Evolutionary conservation across 2,329 filamentous ascomycete genomes (phyloP).

Genomic region (Beauveria bassiana): DNA sequence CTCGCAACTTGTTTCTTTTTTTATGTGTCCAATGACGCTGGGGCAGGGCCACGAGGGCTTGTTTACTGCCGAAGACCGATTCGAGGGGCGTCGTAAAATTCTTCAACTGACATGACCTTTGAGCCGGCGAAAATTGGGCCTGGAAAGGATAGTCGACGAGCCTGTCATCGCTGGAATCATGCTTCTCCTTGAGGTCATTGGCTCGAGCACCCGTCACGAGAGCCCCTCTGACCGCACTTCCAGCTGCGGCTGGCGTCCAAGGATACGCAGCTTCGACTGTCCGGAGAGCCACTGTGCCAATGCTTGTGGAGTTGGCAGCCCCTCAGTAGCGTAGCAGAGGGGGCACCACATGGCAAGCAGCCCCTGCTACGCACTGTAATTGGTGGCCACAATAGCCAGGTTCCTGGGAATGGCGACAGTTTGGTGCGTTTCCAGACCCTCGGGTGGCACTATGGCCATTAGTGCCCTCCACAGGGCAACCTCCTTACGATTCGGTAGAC

Average conservation of each 20-base stretch:
- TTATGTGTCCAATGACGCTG: neutral
- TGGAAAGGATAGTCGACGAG: neutral
- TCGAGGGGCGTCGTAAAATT: neutral
- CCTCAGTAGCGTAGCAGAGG: conserved; percentile 3
- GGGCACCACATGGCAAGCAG: conserved; percentile 12
- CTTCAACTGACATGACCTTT: neutral
- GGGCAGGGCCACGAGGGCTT: neutral
- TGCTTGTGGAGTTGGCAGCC: conserved; percentile 2
- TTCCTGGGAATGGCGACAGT: conserved; percentile 19
- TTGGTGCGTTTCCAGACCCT: conserved; percentile 25
- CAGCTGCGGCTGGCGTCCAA: conserved; percentile 4
- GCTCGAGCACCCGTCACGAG: neutral
- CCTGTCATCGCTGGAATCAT: neutral
- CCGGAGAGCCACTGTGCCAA: neutral
- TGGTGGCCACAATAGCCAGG: conserved; percentile 16
- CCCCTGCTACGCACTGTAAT: conserved; percentile 7
- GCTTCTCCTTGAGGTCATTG: neutral
- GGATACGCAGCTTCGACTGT: neutral
- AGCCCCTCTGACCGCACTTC: conserved; percentile 8
- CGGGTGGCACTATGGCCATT: conserved; percentile 22
- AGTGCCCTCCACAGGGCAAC: conserved; percentile 3
- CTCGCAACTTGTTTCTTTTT: neutral
- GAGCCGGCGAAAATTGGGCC: conserved; percentile 6
- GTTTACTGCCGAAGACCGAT: neutral
- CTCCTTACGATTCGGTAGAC: conserved; percentile 17